These are phyloP conservation scores for Chlorella sorokiniana DNA, from an alignment of 139 green algal species.

Conservation along the genomic window DNA sequence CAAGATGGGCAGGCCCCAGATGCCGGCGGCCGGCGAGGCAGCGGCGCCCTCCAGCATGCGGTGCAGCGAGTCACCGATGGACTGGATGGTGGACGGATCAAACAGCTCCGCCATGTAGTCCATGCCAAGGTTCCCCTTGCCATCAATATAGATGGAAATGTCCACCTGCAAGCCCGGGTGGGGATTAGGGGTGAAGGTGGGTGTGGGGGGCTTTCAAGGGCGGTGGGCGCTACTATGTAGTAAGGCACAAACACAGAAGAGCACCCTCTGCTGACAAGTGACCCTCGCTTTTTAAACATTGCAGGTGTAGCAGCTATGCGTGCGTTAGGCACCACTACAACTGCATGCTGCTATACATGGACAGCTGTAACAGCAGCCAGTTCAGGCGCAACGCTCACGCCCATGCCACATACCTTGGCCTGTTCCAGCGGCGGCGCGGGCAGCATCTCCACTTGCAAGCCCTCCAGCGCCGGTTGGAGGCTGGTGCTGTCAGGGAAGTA, in stretches of 20 bases:
- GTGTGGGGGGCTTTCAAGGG: too few species aligned
- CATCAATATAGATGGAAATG: not conserved
- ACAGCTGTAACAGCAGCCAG: too few species aligned
- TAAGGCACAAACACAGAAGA: too few species aligned
- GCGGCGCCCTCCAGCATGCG: not conserved
- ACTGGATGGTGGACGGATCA: not conserved
- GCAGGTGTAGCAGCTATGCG: too few species aligned
- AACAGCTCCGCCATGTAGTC: constrained; percentile 8
- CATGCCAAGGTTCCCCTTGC: not conserved
- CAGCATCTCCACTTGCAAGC: not conserved
- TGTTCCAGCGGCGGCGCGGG: not conserved
- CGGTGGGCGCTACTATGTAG: too few species aligned
- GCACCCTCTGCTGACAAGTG: too few species aligned
- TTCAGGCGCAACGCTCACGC: too few species aligned
- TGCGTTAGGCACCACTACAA: too few species aligned
- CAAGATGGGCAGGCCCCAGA: not conserved
- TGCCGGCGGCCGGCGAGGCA: not conserved
- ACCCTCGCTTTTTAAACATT: too few species aligned
- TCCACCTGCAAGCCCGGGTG: not conserved
- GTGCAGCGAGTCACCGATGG: not conserved
- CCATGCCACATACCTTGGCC: not conserved
- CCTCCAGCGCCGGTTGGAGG: not conserved
- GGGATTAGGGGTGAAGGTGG: not conserved
- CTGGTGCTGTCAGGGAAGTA: not conserved
- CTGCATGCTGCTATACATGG: too few species aligned